Conservation (phyloP, 805 yeast genomes). For the Pichia ethanolica region DNA sequence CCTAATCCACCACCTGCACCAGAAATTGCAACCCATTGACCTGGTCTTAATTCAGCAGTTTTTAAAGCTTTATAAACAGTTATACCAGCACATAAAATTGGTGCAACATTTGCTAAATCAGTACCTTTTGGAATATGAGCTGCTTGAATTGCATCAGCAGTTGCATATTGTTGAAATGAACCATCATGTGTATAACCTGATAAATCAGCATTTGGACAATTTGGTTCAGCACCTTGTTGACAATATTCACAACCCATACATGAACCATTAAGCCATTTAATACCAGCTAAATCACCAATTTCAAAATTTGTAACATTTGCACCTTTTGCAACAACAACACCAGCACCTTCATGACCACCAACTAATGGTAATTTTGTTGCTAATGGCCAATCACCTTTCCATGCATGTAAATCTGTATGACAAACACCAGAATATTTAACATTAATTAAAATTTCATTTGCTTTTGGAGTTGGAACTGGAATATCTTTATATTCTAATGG, state of each 20-base stretch:
- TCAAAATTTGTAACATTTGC: slow-evolving; percentile 60
- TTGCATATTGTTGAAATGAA: slow-evolving; percentile 84
- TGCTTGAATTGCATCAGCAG: slow-evolving; percentile 84
- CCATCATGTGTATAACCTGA: slow-evolving; percentile 90
- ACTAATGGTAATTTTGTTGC: slow-evolving; percentile 67
- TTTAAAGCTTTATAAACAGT: slow-evolving; percentile 87
- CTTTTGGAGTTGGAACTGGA: slow-evolving; percentile 72
- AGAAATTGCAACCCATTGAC: slow-evolving; percentile 71
- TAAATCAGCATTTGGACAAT: slow-evolving; percentile 62
- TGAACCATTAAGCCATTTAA: slow-evolving; percentile 78
- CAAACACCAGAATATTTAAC: slow-evolving; percentile 88
- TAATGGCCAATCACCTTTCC: slow-evolving; percentile 92
- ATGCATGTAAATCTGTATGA: slow-evolving; percentile 90
- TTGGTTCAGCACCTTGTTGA: slow-evolving; percentile 57
- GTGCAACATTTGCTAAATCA: slow-evolving; percentile 70
- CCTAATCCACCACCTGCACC: slow-evolving; percentile 87
- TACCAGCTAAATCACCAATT: slow-evolving; percentile 75
- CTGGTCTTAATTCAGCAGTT: slow-evolving; percentile 67
- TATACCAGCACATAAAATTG: slow-evolving; percentile 86
- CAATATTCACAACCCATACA: slow-evolving; percentile 76
- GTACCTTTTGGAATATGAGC: slow-evolving; percentile 69
- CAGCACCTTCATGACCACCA: slow-evolving; percentile 91
- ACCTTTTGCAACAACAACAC: slow-evolving; percentile 75
- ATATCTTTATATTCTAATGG: slow-evolving; percentile 60
- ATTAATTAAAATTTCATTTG: slow-evolving; percentile 72